Base-by-base conservation (phyloP, 306 rosid genomes). In the Citrullus amarus region DNA sequence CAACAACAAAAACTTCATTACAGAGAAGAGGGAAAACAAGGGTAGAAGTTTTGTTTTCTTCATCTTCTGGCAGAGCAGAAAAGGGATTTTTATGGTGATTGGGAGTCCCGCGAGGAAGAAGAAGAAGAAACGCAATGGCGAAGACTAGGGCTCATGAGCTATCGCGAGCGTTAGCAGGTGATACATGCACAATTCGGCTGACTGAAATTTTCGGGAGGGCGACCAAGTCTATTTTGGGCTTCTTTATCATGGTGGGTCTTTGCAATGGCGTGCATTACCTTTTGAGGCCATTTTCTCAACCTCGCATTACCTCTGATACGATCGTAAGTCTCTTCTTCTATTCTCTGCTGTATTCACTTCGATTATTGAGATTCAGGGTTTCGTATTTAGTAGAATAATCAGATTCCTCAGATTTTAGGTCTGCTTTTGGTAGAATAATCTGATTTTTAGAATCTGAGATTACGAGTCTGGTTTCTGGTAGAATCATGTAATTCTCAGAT, bases 301-400 rank as follows among this genome's bases (percentile, higher is more conserved):
- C 97, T 41, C 93, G 93, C 17, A 87, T 91, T 61, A 80, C 93
- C 58, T 82, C 97, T 1, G 96, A 90, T 83, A 87, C 88, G 46
- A 8, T 95, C 59, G 98, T 90, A 85, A 87, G 92, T 80, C 65
- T 54, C 57, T 62, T 53, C 6, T 63, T 41, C 16, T 54, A 10
- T 3, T 43, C 25, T 66, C 30, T 61, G 75, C 66, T 55, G 18
- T 10, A n/a, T 56, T 39, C 10, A 57, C 25, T 15, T 69, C 20
- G 15, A 44, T 79, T 56, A 10, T 68, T 67, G 48, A 39, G 67
- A 39, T 56, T 56, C 20, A 8, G 61, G 61, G 12, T 54, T 5
- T n/a, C 5, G 28, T 56, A 2, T 8, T 38, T 18, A 13, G 50
- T n/a, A 9, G 44, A 36, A 66, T 38, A 9, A 36, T 36, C 70